A percentile compares a stretch with the other conserved stretches of the same genome.
phyloP scores from a whole-genome alignment of 1,284 basidiomycete genomes.

The Malassezia brasiliensis region DNA sequence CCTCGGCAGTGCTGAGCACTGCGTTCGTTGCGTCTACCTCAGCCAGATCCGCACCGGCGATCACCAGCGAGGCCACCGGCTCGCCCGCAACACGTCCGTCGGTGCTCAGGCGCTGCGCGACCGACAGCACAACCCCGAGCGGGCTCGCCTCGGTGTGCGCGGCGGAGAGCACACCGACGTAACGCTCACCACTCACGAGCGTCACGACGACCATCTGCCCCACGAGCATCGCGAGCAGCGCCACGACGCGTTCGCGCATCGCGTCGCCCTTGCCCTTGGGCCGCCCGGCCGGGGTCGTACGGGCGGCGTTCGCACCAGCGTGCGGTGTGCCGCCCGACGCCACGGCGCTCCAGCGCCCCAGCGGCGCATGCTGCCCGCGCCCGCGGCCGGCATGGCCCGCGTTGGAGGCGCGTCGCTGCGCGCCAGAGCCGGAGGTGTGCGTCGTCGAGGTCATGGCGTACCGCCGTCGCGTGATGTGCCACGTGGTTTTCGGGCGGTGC shows the following conservation, averaged over 20 bases:
- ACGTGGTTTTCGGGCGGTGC: neutral
- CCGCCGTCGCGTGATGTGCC: neutral
- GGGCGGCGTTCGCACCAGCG: neutral
- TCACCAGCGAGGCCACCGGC: neutral
- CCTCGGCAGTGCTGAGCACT: constrained; percentile 2
- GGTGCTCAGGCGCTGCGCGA: constrained; percentile 27
- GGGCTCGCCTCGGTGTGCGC: constrained; percentile 29
- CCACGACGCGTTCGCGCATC: neutral
- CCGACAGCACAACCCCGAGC: constrained; percentile 29
- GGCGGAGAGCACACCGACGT: constrained; percentile 39
- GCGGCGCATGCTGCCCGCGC: neutral
- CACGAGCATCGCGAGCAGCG: constrained; percentile 11
- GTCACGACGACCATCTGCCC: constrained; percentile 24
- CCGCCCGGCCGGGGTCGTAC: neutral
- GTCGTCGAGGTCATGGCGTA: neutral
- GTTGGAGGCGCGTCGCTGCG: constrained; percentile 2
- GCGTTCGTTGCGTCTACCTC: constrained; percentile 12
- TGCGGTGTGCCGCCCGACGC: neutral
- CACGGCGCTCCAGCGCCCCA: neutral
- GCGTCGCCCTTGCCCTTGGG: neutral
- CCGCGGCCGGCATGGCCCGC: neutral
- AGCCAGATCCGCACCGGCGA: constrained; percentile 1
- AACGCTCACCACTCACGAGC: constrained; percentile 26
- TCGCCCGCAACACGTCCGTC: neutral
- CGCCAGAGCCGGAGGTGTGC: neutral